phyloP scores from a whole-genome alignment of 768 basidiomycete genomes.

The Tricholoma flavovirens region DNA sequence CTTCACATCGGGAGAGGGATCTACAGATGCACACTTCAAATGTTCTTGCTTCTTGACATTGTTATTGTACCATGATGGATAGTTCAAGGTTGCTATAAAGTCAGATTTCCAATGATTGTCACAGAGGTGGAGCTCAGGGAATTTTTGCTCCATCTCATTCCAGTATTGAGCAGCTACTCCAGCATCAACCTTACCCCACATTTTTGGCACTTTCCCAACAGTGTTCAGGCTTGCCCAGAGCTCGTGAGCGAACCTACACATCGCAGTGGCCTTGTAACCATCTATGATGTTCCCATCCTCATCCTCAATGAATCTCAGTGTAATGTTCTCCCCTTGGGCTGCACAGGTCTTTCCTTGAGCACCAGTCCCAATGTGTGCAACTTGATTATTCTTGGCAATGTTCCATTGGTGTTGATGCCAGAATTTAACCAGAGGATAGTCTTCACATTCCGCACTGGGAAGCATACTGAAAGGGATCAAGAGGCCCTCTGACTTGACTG shows the following conservation, averaged over 20 bases:
- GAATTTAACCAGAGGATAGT: not conserved
- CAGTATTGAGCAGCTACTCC: not conserved
- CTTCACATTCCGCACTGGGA: not conserved
- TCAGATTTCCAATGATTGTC: slow-evolving; percentile 17
- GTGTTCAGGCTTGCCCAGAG: not conserved
- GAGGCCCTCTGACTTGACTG: not conserved
- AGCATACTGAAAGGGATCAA: not conserved
- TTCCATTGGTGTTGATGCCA: not conserved
- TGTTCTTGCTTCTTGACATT: not conserved
- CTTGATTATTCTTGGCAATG: not conserved
- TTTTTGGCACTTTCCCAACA: not conserved
- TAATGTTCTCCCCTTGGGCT: not conserved
- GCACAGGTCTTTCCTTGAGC: not conserved
- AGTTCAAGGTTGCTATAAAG: slow-evolving; percentile 10
- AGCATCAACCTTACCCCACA: not conserved
- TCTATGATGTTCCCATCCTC: not conserved
- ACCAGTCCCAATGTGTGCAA: not conserved
- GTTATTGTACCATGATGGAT: slow-evolving; percentile 12
- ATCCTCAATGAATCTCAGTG: not conserved
- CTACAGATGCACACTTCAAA: too few species aligned
- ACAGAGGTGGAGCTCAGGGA: slow-evolving; percentile 14
- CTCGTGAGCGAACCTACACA: not conserved
- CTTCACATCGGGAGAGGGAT: too few species aligned
- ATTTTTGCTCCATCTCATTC: slow-evolving; percentile 12
- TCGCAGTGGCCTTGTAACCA: not conserved